Evolutionary conservation across 2,329 filamentous ascomycete genomes (phyloP).

Genomic region (Taxawa tesnikishii): DNA sequence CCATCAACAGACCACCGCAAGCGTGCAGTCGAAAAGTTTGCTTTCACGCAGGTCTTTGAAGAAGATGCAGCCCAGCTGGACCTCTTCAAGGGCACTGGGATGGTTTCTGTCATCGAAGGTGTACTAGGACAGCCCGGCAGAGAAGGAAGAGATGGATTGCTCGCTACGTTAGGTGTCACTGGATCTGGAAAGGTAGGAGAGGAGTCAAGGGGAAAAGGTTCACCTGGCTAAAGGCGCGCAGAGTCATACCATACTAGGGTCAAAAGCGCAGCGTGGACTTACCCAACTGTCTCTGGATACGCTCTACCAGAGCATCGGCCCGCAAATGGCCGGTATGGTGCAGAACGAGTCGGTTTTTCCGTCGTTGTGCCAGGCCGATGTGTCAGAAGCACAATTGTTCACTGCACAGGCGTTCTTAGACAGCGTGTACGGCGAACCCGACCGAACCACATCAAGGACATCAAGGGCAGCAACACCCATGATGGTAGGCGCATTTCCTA

Average conservation of each 20-base stretch:
- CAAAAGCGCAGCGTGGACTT: slow-evolving; percentile 71
- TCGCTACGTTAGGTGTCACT: slow-evolving; percentile 87
- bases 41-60: slow-evolving; percentile 86
- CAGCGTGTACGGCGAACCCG: slow-evolving; percentile 58
- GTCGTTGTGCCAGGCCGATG: slow-evolving; percentile 64
- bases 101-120: slow-evolving; percentile 65
- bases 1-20: slow-evolving; percentile 74
- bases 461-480: slow-evolving; percentile 34
- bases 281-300: slow-evolving; percentile 87
- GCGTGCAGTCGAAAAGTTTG: slow-evolving; percentile 83
- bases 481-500: slow-evolving; percentile 18
- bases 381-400: slow-evolving; percentile 67
- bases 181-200: slow-evolving; percentile 78
- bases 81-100: slow-evolving; percentile 68
- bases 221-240: slow-evolving; percentile 24
- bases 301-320: slow-evolving; percentile 69
- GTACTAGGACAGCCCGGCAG: slow-evolving; percentile 61
- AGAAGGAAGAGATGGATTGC: slow-evolving; percentile 74
- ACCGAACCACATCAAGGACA: slow-evolving; percentile 29
- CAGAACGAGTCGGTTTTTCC: slow-evolving; percentile 51
- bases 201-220: neutral
- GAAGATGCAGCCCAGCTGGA: slow-evolving; percentile 76
- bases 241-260: slow-evolving; percentile 94
- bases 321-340: slow-evolving; percentile 52
- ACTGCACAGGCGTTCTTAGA: slow-evolving; percentile 70